These are phyloP conservation scores for Curvularia verruculosa DNA, from an alignment of 2,329 filamentous ascomycete species.

Conservation along the genomic window DNA sequence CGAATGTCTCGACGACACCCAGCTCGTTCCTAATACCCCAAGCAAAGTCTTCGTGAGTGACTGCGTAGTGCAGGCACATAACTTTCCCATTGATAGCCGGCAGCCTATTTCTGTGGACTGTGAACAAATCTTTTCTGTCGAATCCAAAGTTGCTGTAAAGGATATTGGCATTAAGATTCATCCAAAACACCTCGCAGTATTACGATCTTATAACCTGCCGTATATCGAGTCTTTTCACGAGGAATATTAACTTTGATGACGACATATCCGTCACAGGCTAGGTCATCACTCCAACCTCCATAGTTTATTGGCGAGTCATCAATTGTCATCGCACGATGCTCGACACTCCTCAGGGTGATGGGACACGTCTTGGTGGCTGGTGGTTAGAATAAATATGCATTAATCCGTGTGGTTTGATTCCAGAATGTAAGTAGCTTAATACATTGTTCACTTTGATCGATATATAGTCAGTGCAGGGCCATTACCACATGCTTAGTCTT, in stretches of 20 bases:
- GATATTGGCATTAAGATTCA: conserved; percentile 4
- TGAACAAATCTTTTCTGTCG: conserved; percentile 28
- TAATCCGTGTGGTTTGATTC: too few relatives aligned
- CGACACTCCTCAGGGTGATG: too few relatives aligned
- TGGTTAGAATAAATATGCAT: too few relatives aligned
- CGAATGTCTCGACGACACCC: conserved; percentile 38
- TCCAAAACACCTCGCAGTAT: too few relatives aligned
- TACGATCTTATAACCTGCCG: too few relatives aligned
- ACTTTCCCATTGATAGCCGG: conserved; percentile 29
- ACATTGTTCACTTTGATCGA: too few relatives aligned
- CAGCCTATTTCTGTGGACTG: conserved; percentile 26
- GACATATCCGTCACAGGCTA: conserved; percentile 26
- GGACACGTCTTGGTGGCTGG: too few relatives aligned
- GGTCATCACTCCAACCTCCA: conserved; percentile 47
- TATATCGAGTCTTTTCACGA: conserved; percentile 42
- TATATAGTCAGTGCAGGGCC: too few relatives aligned
- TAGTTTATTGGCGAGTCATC: conserved; percentile 28
- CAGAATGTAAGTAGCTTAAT: too few relatives aligned
- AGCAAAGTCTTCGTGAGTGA: conserved; percentile 51
- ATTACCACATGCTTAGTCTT: too few relatives aligned
- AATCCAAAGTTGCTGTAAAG: conserved; percentile 24
- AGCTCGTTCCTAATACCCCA: conserved; percentile 51
- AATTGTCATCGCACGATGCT: conserved; percentile 14
- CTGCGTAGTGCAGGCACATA: conserved; percentile 42
- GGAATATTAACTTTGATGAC: conserved; percentile 57